phyloP scores from a whole-genome alignment of 495 filamentous ascomycete species.

The Trichoderma erinaceum region DNA sequence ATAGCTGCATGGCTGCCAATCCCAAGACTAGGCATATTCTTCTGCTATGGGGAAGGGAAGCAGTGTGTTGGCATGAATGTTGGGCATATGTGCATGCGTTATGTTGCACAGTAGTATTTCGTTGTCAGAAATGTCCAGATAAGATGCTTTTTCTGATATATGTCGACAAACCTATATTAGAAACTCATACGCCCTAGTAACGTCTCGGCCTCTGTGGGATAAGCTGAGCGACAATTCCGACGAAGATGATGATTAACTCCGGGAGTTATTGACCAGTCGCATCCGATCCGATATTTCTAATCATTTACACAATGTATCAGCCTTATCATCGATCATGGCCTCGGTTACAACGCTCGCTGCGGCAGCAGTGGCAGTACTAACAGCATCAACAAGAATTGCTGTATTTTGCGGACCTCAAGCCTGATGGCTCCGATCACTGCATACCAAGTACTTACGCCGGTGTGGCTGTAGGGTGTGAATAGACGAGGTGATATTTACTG shows the following conservation, averaged over 20 bases:
- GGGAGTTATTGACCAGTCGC: no score
- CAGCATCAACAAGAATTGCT: neutral
- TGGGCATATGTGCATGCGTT: neutral
- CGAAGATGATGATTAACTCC: no score
- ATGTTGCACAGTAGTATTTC: neutral
- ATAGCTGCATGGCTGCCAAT: neutral
- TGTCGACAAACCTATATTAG: no score
- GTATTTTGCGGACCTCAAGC: neutral
- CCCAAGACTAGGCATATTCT: neutral
- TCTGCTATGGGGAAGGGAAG: neutral
- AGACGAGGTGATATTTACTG: no score
- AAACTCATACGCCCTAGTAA: no score
- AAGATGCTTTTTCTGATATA: no score
- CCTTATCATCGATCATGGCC: neutral
- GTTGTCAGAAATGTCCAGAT: neutral
- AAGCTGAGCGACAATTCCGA: no score
- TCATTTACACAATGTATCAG: neutral
- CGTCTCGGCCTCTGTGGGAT: no score
- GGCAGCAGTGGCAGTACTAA: neutral
- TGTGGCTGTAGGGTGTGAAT: no score
- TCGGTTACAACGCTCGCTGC: neutral
- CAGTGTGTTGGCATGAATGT: neutral
- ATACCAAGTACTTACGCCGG: no score
- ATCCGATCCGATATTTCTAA: neutral
- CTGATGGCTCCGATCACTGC: neutral